phyloP scores from a whole-genome alignment of 2,329 filamentous ascomycete species.

The Westerdykella ornata region DNA sequence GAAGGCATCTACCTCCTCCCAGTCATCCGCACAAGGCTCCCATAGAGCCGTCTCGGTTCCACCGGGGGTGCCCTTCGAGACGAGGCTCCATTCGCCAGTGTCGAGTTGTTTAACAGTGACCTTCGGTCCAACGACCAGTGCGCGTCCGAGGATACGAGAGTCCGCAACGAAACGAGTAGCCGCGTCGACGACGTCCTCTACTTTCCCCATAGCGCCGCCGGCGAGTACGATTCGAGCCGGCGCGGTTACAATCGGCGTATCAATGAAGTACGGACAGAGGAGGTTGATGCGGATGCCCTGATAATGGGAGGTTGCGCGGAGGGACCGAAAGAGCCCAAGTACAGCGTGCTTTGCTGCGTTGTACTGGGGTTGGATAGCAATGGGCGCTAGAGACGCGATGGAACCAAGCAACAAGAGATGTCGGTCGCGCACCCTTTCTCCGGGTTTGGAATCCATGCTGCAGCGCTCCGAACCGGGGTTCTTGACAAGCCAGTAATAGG shows the following conservation, averaged over 20 bases:
- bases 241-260: conserved; percentile 52
- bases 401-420: conserved; percentile 59
- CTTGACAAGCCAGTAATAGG: conserved; percentile 51
- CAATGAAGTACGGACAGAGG: conserved; percentile 61
- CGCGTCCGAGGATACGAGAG: conserved; percentile 50
- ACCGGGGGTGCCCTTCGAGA: conserved; percentile 18
- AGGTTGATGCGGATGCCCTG: conserved; percentile 57
- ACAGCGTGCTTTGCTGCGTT: conserved; percentile 59
- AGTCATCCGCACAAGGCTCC: conserved; percentile 57
- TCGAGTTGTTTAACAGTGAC: conserved; percentile 42
- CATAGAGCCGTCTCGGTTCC: conserved; percentile 46
- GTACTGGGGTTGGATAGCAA: conserved; percentile 48
- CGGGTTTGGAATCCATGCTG: conserved; percentile 26
- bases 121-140: conserved; percentile 53
- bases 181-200: conserved; percentile 58
- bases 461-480: conserved; percentile 42
- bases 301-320: conserved; percentile 46
- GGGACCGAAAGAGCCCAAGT: conserved; percentile 55
- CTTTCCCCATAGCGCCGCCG: conserved; percentile 48
- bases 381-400: conserved; percentile 48
- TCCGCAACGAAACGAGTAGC: conserved; percentile 57
- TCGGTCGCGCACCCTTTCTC: conserved; percentile 42
- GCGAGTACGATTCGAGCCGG: conserved; percentile 49
- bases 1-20: conserved; percentile 52
- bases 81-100: conserved; percentile 26